phyloP scores from a whole-genome alignment of 768 basidiomycete genomes.

The Dioszegia aurantiaca region DNA sequence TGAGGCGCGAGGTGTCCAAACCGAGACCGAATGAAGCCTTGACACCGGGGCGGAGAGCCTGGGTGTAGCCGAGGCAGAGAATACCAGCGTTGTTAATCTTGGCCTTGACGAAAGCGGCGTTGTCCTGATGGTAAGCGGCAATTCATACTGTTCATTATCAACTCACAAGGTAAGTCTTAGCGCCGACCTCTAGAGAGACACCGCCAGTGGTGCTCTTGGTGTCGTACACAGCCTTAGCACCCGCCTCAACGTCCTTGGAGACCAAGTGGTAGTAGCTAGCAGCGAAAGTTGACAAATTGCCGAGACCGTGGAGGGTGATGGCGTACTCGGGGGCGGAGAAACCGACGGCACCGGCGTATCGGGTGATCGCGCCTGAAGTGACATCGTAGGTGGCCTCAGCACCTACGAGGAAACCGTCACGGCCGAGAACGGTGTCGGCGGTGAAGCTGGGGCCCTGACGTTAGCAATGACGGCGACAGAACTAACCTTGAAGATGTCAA shows the following conservation, averaged over 20 bases:
- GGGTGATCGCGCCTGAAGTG: constrained; percentile 83
- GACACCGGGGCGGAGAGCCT: constrained; percentile 64
- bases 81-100: constrained; percentile 98
- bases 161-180: constrained; percentile 73
- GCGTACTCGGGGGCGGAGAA: constrained; percentile 90
- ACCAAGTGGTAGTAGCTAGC: constrained; percentile 91
- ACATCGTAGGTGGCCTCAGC: constrained; percentile 96
- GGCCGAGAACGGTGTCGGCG: constrained; percentile 89
- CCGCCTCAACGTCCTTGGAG: constrained; percentile 51
- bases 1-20: constrained; percentile 87
- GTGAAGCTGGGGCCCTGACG: constrained; percentile 91
- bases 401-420: constrained; percentile 95
- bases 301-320: constrained; percentile 87
- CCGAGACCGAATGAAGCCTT: constrained; percentile 79
- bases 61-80: constrained; percentile 79
- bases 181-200: constrained; percentile 88
- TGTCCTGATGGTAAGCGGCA: constrained; percentile 60
- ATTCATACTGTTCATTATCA: neutral
- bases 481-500: constrained; percentile 90
- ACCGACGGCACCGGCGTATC: constrained; percentile 86
- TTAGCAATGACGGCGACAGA: neutral
- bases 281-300: constrained; percentile 88
- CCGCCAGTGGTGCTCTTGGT: constrained; percentile 80
- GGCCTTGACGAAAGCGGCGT: constrained; percentile 89
- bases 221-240: constrained; percentile 78